phyloP scores from a whole-genome alignment of 768 basidiomycete species.

The Psilocybe cubensis region DNA sequence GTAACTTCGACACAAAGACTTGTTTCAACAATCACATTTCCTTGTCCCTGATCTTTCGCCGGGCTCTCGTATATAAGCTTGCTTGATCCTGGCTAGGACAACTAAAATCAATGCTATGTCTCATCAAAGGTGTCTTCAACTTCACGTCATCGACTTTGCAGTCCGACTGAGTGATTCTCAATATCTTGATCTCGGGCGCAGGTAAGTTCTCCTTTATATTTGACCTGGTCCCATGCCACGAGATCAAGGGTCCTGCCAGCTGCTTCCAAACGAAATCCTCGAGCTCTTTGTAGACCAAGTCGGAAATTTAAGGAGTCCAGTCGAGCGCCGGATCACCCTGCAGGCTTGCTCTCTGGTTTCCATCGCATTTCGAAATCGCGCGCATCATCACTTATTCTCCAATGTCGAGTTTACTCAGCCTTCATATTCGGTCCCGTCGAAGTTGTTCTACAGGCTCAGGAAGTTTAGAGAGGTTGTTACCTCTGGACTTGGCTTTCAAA shows the following conservation, averaged over 20 bases:
- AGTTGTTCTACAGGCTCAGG: constrained; percentile 7
- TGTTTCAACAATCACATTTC: too few relatives aligned
- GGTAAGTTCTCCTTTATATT: background rate
- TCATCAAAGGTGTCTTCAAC: too few relatives aligned
- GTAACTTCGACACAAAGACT: too few relatives aligned
- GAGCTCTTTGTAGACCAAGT: constrained; percentile 3
- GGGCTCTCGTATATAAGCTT: too few relatives aligned
- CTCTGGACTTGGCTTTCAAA: constrained; percentile 2
- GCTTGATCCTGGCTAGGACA: too few relatives aligned
- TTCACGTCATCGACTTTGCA: background rate
- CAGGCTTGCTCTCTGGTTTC: constrained; percentile 15
- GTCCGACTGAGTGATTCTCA: background rate
- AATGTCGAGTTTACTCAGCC: constrained; percentile 12
- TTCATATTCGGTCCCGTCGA: constrained; percentile 8
- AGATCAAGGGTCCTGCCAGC: background rate
- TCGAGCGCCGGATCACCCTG: constrained; percentile 1
- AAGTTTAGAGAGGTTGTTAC: constrained; percentile 9
- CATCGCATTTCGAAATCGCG: constrained; percentile 14
- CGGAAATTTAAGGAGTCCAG: background rate
- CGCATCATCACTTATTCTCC: constrained; percentile 17
- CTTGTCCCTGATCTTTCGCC: too few relatives aligned
- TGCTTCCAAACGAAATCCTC: constrained; percentile 2
- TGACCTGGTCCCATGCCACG: background rate
- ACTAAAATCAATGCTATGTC: too few relatives aligned
- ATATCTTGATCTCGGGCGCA: too few relatives aligned